These are phyloP conservation scores for Anthracocystis panici-leucophaei DNA, from an alignment of 1,284 basidiomycete genomes.

Conservation along the genomic window DNA sequence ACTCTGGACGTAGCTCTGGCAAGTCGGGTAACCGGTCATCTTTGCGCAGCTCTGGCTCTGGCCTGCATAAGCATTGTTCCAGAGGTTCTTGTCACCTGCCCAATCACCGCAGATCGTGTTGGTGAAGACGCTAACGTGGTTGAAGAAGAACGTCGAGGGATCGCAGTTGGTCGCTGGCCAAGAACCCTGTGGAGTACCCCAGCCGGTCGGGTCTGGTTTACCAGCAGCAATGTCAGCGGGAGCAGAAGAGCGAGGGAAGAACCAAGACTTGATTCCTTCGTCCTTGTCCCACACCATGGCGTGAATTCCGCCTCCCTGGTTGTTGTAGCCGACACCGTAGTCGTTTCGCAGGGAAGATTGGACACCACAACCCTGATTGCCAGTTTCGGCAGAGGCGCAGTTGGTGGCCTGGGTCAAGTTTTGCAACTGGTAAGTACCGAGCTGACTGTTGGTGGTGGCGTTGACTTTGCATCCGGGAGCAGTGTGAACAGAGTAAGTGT, in stretches of 20 bases:
- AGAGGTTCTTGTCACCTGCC: constrained; percentile 40
- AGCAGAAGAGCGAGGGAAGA: constrained; percentile 72
- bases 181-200: constrained; percentile 73
- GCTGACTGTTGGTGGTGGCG: constrained; percentile 32
- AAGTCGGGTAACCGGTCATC: constrained; percentile 42
- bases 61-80: constrained; percentile 40
- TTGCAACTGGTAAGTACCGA: constrained; percentile 30
- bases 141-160: constrained; percentile 72
- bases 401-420: constrained; percentile 70
- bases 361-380: constrained; percentile 78
- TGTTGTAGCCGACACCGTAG: constrained; percentile 76
- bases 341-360: constrained; percentile 71
- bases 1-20: constrained; percentile 45
- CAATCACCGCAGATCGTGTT: constrained; percentile 58
- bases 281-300: constrained; percentile 39
- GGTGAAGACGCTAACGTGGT: constrained; percentile 53
- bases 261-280: constrained; percentile 74
- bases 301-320: constrained; percentile 75
- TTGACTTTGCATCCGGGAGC: constrained; percentile 44
- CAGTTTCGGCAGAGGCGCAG: constrained; percentile 75
- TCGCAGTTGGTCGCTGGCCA: constrained; percentile 73
- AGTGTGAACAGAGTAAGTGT: constrained; percentile 59
- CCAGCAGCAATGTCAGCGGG: constrained; percentile 71
- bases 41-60: constrained; percentile 46
- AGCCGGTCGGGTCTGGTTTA: constrained; percentile 69